Conservation (phyloP, 1,284 basidiomycete genomes). For the Serendipita sp. region DNA sequence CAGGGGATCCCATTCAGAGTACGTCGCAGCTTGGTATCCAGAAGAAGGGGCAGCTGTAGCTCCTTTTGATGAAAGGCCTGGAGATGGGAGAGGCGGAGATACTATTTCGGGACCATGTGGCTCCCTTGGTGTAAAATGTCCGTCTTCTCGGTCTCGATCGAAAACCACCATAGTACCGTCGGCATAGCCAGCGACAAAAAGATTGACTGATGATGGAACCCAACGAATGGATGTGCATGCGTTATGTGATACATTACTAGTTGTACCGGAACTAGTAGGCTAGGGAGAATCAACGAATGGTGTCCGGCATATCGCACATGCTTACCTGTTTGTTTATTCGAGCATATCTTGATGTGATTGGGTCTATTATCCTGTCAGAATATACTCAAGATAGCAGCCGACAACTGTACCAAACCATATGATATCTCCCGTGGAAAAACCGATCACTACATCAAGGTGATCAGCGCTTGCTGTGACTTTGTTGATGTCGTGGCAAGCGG, state of each 20-base stretch:
- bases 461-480: slow-evolving; percentile 60
- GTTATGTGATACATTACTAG: slow-evolving; percentile 68
- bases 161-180: slow-evolving; percentile 82
- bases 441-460: slow-evolving; percentile 79
- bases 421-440: slow-evolving; percentile 85
- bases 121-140: slow-evolving; percentile 46
- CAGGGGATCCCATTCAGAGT: slow-evolving; percentile 54
- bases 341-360: slow-evolving; percentile 69
- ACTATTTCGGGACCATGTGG: slow-evolving; percentile 24
- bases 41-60: background rate
- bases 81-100: background rate
- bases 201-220: slow-evolving; percentile 71
- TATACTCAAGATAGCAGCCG: background rate
- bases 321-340: slow-evolving; percentile 82
- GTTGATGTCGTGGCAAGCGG: slow-evolving; percentile 84
- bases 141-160: slow-evolving; percentile 82
- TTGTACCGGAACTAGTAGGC: background rate
- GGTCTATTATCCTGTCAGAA: slow-evolving; percentile 34
- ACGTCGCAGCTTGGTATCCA: slow-evolving; percentile 5
- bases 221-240: slow-evolving; percentile 77
- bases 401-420: slow-evolving; percentile 66
- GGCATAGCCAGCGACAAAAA: slow-evolving; percentile 83
- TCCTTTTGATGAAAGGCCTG: background rate
- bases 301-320: slow-evolving; percentile 8
- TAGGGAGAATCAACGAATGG: slow-evolving; percentile 11